Evolutionary conservation across 768 basidiomycete genomes (phyloP), one percentile per base, ranked within the genome.

Genomic region (Amyloporia xantha): DNA sequence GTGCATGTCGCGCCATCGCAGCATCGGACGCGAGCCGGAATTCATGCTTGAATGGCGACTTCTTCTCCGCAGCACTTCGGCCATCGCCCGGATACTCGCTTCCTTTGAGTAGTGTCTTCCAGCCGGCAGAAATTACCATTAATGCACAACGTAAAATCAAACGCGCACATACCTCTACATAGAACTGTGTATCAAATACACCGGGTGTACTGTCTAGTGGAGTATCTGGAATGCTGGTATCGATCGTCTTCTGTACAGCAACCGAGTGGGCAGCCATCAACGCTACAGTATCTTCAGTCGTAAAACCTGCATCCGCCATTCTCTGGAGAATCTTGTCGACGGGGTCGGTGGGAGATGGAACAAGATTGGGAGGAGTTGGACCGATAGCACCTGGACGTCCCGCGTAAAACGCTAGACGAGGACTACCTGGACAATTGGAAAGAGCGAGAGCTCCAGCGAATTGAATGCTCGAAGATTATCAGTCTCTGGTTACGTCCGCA

Each of bases 101-200:
- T 17, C 60, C 54, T 36, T 54, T 55, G 15, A 51, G 50, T 19
- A 53, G 37, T 25, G 37, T 50, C 53, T 53, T 43, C 9, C 30
- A 15, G 9, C 30, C 7, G 30, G 30, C 30, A 33, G 30, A 33
- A 7, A 7, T 7, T 15, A 33, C 15, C 15, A 7, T 15, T 15
- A 33, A 15, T n/a, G n/a, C n/a, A n/a, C n/a, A n/a, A n/a, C n/a
- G n/a, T n/a, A n/a, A n/a, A n/a, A n/a, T n/a, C 54, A 42, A 52
- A 46, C 13, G 48, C 38, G 4, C 48, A 33, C 35, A 37, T 43
- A 45, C 48, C 50, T 62, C 60, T 19, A 59, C 47, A 50, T 63
- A 63, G 48, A 65, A 54, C 43, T 63, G 57, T 4, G 62, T 50
- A 44, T 62, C 60, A 47, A 63, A 65, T 4, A 49, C 12, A 17